phyloP scores from a whole-genome alignment of 1,284 basidiomycete species.

The Fistulinella cinereoalba region DNA sequence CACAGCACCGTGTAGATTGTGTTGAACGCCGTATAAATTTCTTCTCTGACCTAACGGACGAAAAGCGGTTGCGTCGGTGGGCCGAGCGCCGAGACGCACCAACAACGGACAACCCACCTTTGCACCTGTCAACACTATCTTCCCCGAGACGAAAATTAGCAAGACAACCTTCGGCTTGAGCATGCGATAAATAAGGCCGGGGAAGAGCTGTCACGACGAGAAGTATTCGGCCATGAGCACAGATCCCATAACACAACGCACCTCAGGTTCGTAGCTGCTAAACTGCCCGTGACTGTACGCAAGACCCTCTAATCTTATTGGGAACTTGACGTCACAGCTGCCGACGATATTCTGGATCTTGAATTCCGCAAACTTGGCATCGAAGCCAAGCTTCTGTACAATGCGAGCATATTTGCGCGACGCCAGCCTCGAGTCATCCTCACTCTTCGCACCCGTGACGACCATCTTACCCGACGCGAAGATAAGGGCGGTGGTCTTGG shows the following conservation, averaged over 20 bases:
- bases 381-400: conserved; percentile 99
- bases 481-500: conserved; percentile 98
- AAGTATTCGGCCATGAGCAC: background rate
- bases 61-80: conserved; percentile 40
- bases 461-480: conserved; percentile 99
- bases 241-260: conserved; percentile 44
- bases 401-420: conserved; percentile 99
- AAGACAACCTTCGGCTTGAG: conserved; percentile 99
- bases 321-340: conserved; percentile 98
- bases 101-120: conserved; percentile 58
- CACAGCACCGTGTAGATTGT: conserved; percentile 95
- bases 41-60: conserved; percentile 82
- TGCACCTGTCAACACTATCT: conserved; percentile 98
- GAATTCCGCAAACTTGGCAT: conserved; percentile 99
- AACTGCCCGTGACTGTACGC: conserved; percentile 99
- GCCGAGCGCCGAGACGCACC: background rate
- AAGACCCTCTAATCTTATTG: conserved; percentile 95
- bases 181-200: conserved; percentile 99
- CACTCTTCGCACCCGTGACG: conserved; percentile 98
- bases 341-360: conserved; percentile 99
- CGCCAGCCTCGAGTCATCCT: conserved; percentile 96
- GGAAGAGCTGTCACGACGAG: conserved; percentile 74
- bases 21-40: conserved; percentile 99
- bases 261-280: conserved; percentile 97
- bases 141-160: conserved; percentile 98